Evolutionary conservation across 352 stramenopile species (phyloP), one percentile per base, ranked within the genome.

Genomic region (Globisporangium paddicum): DNA sequence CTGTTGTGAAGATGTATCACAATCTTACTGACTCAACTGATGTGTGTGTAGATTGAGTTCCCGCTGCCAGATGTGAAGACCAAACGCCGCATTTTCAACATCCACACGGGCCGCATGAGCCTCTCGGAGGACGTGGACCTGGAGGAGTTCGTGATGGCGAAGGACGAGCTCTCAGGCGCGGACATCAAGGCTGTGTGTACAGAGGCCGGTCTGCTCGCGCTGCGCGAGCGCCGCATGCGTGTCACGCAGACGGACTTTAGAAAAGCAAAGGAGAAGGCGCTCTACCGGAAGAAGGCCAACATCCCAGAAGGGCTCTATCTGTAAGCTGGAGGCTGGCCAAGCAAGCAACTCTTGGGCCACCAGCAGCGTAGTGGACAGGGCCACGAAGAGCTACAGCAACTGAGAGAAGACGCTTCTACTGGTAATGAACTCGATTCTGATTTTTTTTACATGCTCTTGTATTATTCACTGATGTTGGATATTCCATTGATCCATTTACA

Each of bases 271-370:
- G 97, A 99, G 83, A 99, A 99, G 77, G 97, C 97, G 14, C 86
- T 99, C 58, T 99, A 99, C 86, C 95, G 97, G 60, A 99, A 99
- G 84, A 99, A 99, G 86, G 97, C 97, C 60, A 99, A 99, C 86
- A 98, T 99, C 69, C 97, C 97, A 0, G 97, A 99, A 77, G 97
- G 97, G 34, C 84, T 99, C 60, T 99, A 99, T 82, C 82, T 99
- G 71, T 99, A 98, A 56, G 26, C 46, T 32, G 6, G 25, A 25
- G 16, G 16, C 10, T 19, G 37, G 40, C 6, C n/a, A 16, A 26
- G n/a, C n/a, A 16, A 26, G n/a, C 11, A 46, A 48, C 42, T 34
- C 30, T 32, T 60, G 46, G 26, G 37, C 37, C 37, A 21, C 16
- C 18, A 21, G 8, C 14, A 46, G 10, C 16, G 40, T n/a, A 14